Base-by-base conservation (phyloP, 1,284 basidiomycete species). In the Apiotrichum sp. region DNA sequence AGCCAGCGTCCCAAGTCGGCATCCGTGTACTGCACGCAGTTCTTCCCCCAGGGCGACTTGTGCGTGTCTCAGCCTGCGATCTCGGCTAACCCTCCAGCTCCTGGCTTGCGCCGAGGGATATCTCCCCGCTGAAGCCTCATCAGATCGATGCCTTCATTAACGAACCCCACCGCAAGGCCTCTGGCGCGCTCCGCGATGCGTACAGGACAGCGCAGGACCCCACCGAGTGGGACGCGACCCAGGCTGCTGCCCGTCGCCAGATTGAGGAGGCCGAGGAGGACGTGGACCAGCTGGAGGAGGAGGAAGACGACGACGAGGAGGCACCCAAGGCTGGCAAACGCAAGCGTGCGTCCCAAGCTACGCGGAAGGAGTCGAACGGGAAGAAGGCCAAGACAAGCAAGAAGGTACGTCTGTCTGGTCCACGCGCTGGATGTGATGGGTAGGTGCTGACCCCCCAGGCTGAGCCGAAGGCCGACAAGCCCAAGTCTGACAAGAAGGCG, bases 201-300 rank as follows among this genome's bases (percentile, higher is more conserved):
- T 98, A 97, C 78, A 80, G 83, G 65, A 84, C 88, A 64, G 92
- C 93, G 5, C 80, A 86, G 47, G 84, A 95, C 76, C 93, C 93
- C 1, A 77, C 76, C 39, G 79, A 82, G 50, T 95, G 91, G 89
- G 65, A 69, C 49, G 58, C 52, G 16, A 69, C 71, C 47, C 75
- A 77, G 50, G 78, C 81, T 55, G 81, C 85, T 56, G 77, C 78
- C 36, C 81, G 82, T 52, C 78, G 80, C 42, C 76, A 77, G 2
- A 79, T 78, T 3, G 83, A 85, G 46, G 81, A 79, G 45, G 84
- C 82, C 49, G 84, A 81, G 38, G 82, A 83, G 40, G 70, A 62
- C 16, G 70, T 56, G 13, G 86, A 83, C 0, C 84, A 83, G 50
- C 84, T 82, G 58, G 85, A 84, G 41, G 81, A 77, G 47, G 79